A percentile compares a stretch with the other conserved stretches of the same genome.
Evolutionary conservation across 78 protist species (phyloP).

Genomic region (Trichosphaerium sp.): DNA sequence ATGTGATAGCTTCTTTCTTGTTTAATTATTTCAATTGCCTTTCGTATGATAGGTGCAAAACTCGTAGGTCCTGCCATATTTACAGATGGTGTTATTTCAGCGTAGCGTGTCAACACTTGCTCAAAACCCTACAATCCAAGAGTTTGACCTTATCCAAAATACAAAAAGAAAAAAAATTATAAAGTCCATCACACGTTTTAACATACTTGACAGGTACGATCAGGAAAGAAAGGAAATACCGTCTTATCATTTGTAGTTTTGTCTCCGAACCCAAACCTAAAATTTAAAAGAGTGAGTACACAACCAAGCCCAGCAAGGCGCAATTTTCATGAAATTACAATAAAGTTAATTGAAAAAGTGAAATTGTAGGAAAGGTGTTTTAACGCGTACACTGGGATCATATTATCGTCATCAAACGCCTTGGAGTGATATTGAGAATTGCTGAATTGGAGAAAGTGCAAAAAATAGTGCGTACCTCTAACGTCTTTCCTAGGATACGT

Average conservation of each 20-base stretch:
- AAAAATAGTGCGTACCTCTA: slow-evolving; percentile 5
- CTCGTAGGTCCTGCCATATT: neutral
- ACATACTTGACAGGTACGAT: neutral
- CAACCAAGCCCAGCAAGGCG: neutral
- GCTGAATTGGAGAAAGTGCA: neutral
- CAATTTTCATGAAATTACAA: neutral
- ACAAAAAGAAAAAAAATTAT: too few relatives aligned
- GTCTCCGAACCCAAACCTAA: slow-evolving; percentile 3
- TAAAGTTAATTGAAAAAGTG: neutral
- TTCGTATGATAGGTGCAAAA: slow-evolving; percentile 2
- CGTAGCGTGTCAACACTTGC: neutral
- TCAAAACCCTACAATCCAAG: too few relatives aligned
- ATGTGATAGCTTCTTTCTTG: neutral
- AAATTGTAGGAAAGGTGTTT: neutral
- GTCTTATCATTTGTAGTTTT: neutral
- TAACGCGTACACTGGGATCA: neutral
- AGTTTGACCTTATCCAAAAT: too few relatives aligned
- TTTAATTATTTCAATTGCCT: neutral
- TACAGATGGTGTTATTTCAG: neutral
- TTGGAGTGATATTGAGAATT: neutral
- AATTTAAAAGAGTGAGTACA: neutral
- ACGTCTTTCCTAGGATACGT: slow-evolving; percentile 5
- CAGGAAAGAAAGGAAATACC: neutral
- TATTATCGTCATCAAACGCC: slow-evolving; percentile 13
- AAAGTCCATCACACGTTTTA: too few relatives aligned